Evolutionary conservation across 2,329 filamentous ascomycete species (phyloP).

Genomic region (Eutypa lata): DNA sequence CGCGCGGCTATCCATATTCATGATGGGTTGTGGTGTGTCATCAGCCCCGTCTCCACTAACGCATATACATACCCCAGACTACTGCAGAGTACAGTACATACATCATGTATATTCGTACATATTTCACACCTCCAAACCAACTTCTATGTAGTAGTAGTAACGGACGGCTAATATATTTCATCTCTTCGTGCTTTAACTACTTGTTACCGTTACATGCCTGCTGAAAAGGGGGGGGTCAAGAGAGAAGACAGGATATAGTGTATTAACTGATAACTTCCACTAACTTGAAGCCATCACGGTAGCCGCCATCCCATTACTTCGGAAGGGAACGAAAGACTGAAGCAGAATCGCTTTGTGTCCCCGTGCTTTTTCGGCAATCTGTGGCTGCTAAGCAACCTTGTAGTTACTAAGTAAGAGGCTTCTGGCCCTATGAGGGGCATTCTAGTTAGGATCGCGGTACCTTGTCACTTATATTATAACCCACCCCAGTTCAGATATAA

Average conservation of each 20-base stretch:
- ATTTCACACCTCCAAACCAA: neutral
- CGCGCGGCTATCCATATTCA: neutral
- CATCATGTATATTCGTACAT: neutral
- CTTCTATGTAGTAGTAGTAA: neutral
- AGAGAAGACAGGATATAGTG: too few relatives aligned
- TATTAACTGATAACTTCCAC: too few relatives aligned
- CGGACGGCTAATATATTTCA: neutral
- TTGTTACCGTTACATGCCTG: too few relatives aligned
- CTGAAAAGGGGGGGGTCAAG: neutral
- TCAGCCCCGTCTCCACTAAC: neutral
- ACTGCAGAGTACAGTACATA: neutral
- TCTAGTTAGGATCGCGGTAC: constrained; percentile 28
- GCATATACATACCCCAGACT: neutral
- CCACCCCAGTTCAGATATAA: constrained; percentile 30
- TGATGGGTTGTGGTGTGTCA: neutral
- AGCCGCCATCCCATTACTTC: too few relatives aligned
- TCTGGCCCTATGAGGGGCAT: constrained; percentile 28
- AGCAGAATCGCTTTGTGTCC: constrained; percentile 23
- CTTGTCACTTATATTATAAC: constrained; percentile 30
- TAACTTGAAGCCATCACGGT: too few relatives aligned
- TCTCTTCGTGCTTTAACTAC: neutral
- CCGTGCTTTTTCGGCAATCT: constrained; percentile 30
- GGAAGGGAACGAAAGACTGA: too few relatives aligned
- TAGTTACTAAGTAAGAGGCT: too few relatives aligned
- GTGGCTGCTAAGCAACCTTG: constrained; percentile 30